Evolutionary conservation across 441 rosid genomes (phyloP).

Genomic region (Croton laevigatus): DNA sequence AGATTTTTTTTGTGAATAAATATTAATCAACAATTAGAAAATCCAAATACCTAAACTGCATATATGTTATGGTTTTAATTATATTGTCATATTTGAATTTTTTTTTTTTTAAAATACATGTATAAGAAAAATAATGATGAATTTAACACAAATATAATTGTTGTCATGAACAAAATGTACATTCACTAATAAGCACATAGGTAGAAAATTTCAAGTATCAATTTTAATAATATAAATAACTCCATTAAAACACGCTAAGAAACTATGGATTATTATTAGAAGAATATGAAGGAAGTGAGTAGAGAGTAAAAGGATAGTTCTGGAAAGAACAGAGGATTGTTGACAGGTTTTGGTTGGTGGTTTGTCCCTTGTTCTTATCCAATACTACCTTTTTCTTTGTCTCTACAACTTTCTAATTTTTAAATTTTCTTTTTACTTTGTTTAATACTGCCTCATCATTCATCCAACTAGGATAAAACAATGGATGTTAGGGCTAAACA

Average conservation of each 20-base stretch:
- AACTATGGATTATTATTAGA: too few relatives aligned
- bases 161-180: too few relatives aligned
- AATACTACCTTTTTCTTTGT: neutral
- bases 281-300: neutral
- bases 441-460: neutral
- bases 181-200: too few relatives aligned
- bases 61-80: neutral
- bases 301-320: slow-evolving; percentile 25
- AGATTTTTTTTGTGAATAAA: neutral
- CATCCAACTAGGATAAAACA: neutral
- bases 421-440: neutral
- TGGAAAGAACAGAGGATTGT: slow-evolving; percentile 31
- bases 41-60: neutral
- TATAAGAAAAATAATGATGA: too few relatives aligned
- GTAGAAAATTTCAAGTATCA: too few relatives aligned
- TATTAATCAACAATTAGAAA: neutral
- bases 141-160: too few relatives aligned
- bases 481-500: neutral
- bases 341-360: slow-evolving; percentile 33
- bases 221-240: too few relatives aligned
- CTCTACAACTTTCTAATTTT: neutral
- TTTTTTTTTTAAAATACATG: too few relatives aligned
- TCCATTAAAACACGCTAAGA: too few relatives aligned
- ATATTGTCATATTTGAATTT: too few relatives aligned
- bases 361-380: slow-evolving; percentile 32